Base-by-base conservation (phyloP, 2,329 filamentous ascomycete genomes). In the Ilyonectria mors-panacis region DNA sequence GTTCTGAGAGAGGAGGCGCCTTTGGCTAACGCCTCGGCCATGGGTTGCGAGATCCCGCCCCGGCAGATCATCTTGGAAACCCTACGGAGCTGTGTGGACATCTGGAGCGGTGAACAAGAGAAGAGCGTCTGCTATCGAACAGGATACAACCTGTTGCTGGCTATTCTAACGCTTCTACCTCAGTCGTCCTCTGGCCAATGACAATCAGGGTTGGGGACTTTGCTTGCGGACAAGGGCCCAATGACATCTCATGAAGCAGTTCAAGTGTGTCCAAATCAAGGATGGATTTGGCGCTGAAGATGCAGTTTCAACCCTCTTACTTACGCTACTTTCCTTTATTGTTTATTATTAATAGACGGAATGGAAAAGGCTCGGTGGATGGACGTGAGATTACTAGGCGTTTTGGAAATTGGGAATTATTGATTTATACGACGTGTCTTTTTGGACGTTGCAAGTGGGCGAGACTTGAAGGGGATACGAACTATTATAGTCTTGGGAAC, bases 41-140 rank as follows among this genome's bases (percentile, higher is more conserved):
- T 72, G 45, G 75, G 73, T 7, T 79, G 76, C 37, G 67, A 73
- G 21, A 77, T 81, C 30, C 79, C 78, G 3, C 79, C 78, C 10
- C 70, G 79, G 4, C 78, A 80, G 57, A 77, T 81, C 17, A 80
- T 81, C 13, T 68, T 80, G 7, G 79, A 81, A 23, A 80, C 78
- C 0, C 48, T 81, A 19, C 69, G 68, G 54, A 78, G 73, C 60
- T 81, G 79, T 51, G 71, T 80, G 10, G 76, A 79, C 7, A 81
- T 81, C 9, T 81, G 78, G 79, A 74, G 72, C n/a, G 73, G 73
- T 1, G 78, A 81, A 70, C 75, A 76, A 60, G 75, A 79, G 17
- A 80, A 76, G 68, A 80, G 78, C 23, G 78, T 79, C 5, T 81
- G 78, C 56, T 80, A 78, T 67, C 71, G 78, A 44, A 80, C 78